A percentile compares a stretch with the other conserved stretches of the same genome.
phyloP scores from a whole-genome alignment of 179 eudicot species.

The Nepenthes alata region DNA sequence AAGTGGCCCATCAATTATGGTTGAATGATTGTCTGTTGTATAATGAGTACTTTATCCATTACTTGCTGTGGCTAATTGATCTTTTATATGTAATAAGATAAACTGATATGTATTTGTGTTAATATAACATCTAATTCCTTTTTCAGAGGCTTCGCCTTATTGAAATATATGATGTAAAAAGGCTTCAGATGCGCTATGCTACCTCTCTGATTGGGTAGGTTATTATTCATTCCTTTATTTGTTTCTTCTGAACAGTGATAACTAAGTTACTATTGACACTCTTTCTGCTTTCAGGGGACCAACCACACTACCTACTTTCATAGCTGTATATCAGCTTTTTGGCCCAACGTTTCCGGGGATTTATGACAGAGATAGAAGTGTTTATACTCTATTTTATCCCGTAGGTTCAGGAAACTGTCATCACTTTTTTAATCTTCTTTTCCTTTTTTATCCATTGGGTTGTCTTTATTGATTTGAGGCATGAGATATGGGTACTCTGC shows the following conservation, averaged over 20 bases:
- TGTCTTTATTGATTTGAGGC: slow-evolving; percentile 8
- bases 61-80: too few relatives aligned
- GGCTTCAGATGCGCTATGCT: slow-evolving; percentile 96
- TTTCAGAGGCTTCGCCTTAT: slow-evolving; percentile 83
- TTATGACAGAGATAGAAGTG: slow-evolving; percentile 75
- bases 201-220: slow-evolving; percentile 75
- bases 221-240: background rate
- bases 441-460: background rate
- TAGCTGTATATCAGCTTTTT: slow-evolving; percentile 86
- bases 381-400: slow-evolving; percentile 79
- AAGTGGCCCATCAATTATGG: too few relatives aligned
- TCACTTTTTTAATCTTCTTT: background rate
- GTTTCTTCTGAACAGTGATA: background rate
- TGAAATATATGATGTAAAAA: slow-evolving; percentile 83
- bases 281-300: slow-evolving; percentile 55
- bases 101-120: slow-evolving; percentile 3
- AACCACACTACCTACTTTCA: slow-evolving; percentile 84
- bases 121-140: slow-evolving; percentile 8
- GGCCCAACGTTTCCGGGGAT: slow-evolving; percentile 96
- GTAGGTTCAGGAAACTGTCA: slow-evolving; percentile 27
- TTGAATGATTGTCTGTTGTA: too few relatives aligned
- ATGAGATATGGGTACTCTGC: slow-evolving; percentile 9
- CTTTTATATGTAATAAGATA: too few relatives aligned
- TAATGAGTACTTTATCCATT: too few relatives aligned
- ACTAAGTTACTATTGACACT: slow-evolving; percentile 3